Evolutionary conservation across 2,329 filamentous ascomycete genomes (phyloP).

Genomic region (Colletotrichum sp.): DNA sequence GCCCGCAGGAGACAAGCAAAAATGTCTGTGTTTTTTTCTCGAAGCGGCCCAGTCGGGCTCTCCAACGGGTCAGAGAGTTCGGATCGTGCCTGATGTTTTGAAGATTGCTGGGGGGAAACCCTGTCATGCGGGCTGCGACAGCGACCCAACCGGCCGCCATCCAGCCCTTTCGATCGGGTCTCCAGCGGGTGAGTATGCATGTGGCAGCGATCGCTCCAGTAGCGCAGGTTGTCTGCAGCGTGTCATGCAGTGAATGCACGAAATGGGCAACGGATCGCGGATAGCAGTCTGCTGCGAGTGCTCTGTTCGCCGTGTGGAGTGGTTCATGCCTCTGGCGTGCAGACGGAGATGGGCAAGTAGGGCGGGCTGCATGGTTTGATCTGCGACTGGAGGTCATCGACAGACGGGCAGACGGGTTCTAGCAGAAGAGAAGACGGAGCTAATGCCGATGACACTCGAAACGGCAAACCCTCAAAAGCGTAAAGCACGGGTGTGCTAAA

Average conservation of each 20-base stretch:
- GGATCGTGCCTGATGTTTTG: slow-evolving; percentile 9
- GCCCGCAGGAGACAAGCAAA: background rate
- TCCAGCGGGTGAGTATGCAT: background rate
- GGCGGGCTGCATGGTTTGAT: slow-evolving; percentile 14
- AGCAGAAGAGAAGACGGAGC: background rate
- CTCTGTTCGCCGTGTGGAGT: background rate
- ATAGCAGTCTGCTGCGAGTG: background rate
- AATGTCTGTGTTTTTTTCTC: background rate
- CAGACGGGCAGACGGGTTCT: background rate
- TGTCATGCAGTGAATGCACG: background rate
- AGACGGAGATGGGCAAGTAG: background rate
- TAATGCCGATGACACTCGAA: background rate
- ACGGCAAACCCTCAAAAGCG: background rate
- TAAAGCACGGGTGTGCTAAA: background rate
- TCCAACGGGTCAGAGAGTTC: slow-evolving; percentile 10
- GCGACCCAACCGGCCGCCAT: slow-evolving; percentile 1
- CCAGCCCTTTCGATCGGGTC: background rate
- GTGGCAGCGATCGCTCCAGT: slow-evolving; percentile 2
- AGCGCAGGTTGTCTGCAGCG: slow-evolving; percentile 4
- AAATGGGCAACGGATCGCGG: background rate
- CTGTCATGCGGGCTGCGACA: background rate
- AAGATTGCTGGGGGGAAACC: background rate
- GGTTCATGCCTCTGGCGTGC: slow-evolving; percentile 6
- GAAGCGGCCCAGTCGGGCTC: background rate
- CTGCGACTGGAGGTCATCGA: background rate